Evolutionary conservation across 345 rosid genomes (phyloP).

Genomic region (Boechera stricta): DNA sequence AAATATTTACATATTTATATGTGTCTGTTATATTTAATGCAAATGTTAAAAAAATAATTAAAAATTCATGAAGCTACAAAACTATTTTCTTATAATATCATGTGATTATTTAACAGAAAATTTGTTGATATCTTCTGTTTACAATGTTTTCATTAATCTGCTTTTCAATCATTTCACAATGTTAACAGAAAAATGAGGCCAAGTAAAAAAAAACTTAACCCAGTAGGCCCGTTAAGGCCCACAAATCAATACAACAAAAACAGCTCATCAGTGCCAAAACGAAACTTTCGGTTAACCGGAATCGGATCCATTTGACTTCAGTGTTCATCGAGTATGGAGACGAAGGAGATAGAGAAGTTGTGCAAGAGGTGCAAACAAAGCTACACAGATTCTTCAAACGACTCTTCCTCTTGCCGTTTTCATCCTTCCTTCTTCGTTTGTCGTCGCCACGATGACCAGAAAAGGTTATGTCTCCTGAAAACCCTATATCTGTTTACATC

Average conservation of each 20-base stretch:
- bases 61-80: too few relatives aligned
- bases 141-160: too few relatives aligned
- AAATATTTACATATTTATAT: too few relatives aligned
- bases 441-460: slow-evolving; percentile 98
- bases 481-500: not conserved
- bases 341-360: slow-evolving; percentile 53
- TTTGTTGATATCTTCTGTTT: too few relatives aligned
- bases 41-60: too few relatives aligned
- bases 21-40: too few relatives aligned
- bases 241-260: too few relatives aligned
- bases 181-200: not conserved
- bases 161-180: too few relatives aligned
- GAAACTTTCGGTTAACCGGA: slow-evolving; percentile 3
- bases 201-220: not conserved
- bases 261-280: not conserved
- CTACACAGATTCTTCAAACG: slow-evolving; percentile 62
- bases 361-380: slow-evolving; percentile 74
- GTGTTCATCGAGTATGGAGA: slow-evolving; percentile 25
- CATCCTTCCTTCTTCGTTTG: slow-evolving; percentile 91
- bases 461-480: slow-evolving; percentile 53
- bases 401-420: slow-evolving; percentile 74
- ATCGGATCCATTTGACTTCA: not conserved
- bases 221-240: not conserved
- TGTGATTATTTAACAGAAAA: too few relatives aligned
- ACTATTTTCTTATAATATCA: too few relatives aligned